phyloP scores from a whole-genome alignment of 2,329 filamentous ascomycete genomes.

The Diaporthe eres region DNA sequence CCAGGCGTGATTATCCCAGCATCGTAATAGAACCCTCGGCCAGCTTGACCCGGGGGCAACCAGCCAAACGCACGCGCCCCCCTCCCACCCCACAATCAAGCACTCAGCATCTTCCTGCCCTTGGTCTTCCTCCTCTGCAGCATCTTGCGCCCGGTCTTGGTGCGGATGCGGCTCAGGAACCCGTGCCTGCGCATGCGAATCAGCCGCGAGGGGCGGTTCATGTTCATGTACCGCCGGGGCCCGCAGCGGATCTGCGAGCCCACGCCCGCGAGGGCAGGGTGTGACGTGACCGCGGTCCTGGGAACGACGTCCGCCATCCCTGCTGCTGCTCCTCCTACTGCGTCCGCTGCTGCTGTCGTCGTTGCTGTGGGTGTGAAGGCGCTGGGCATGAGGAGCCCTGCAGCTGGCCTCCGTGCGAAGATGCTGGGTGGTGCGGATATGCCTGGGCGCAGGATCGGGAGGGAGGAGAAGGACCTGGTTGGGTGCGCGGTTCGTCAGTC shows the following conservation, averaged over 20 bases:
- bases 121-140: constrained; percentile 66
- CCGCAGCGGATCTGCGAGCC: constrained; percentile 68
- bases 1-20: neutral
- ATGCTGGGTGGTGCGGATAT: constrained; percentile 50
- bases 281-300: constrained; percentile 61
- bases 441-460: constrained; percentile 65
- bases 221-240: constrained; percentile 65
- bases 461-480: constrained; percentile 55
- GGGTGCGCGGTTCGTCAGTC: neutral
- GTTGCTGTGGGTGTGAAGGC: constrained; percentile 42
- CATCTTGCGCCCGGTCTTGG: constrained; percentile 66
- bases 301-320: constrained; percentile 59
- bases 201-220: constrained; percentile 67
- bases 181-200: constrained; percentile 73
- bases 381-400: constrained; percentile 50
- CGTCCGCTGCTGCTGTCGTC: constrained; percentile 45
- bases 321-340: neutral
- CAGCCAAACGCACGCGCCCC: neutral
- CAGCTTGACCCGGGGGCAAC: neutral
- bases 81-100: constrained; percentile 43
- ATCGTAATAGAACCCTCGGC: neutral
- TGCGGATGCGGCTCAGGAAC: constrained; percentile 66
- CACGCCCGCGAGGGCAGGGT: constrained; percentile 64
- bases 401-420: constrained; percentile 44
- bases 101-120: constrained; percentile 62